These are phyloP conservation scores for Herpetomonas tarakana DNA, from an alignment of 208 protist species.

Conservation along the genomic window DNA sequence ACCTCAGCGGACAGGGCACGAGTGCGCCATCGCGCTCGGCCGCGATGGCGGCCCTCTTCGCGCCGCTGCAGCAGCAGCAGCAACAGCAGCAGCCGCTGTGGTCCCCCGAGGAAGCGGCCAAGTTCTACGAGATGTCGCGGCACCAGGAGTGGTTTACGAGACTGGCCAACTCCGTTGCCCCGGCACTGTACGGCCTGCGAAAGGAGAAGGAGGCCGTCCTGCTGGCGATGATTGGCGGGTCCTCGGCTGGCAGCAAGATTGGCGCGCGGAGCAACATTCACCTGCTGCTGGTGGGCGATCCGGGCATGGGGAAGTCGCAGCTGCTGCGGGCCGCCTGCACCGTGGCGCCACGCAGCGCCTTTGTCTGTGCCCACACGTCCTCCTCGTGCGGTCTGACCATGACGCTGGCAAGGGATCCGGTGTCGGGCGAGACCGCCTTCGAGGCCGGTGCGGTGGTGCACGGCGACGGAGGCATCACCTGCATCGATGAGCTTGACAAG, in stretches of 20 bases:
- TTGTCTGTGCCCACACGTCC: constrained; percentile 98
- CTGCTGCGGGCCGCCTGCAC: constrained; percentile 91
- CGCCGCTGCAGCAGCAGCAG: constrained; percentile 15
- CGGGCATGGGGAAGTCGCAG: constrained; percentile 97
- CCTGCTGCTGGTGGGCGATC: constrained; percentile 96
- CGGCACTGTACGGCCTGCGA: constrained; percentile 96
- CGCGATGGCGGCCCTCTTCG: constrained; percentile 5
- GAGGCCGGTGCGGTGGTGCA: constrained; percentile 98
- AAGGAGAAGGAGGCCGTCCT: constrained; percentile 97
- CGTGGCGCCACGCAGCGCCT: constrained; percentile 96
- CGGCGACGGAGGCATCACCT: constrained; percentile 97
- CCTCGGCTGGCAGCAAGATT: constrained; percentile 34
- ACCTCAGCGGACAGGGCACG: neutral
- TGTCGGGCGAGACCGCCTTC: constrained; percentile 92
- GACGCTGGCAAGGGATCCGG: constrained; percentile 91
- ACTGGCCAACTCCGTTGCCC: constrained; percentile 94
- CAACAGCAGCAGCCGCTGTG: constrained; percentile 14
- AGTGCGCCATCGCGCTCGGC: neutral
- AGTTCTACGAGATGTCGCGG: constrained; percentile 85
- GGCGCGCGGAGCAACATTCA: constrained; percentile 90
- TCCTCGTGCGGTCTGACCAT: constrained; percentile 98
- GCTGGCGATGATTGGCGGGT: constrained; percentile 95
- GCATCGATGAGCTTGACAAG: constrained; percentile 99
- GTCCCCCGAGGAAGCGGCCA: constrained; percentile 60
- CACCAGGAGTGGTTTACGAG: constrained; percentile 81